Evolutionary conservation across 305 asterid species (phyloP), one percentile per base, ranked within the genome.

Genomic region (Plantago rigida): DNA sequence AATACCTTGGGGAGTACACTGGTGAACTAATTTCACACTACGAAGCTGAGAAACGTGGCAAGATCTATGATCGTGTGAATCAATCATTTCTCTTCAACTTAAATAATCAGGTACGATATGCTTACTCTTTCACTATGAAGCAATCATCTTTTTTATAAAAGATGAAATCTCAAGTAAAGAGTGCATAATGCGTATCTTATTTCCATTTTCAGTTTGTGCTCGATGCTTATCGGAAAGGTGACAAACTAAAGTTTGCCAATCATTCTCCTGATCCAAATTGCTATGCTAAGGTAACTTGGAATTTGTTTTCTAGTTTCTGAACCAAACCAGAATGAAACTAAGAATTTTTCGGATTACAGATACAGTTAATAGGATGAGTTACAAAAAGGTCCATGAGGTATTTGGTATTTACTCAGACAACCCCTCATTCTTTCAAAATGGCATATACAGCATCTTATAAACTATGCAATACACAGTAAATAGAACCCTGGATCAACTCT

Each of bases 1-100:
- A 85, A 73, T 93, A 85, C 78, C 95, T 93, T 47, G 99, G 99
- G 45, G 97, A 89, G 74, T 93, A 93, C 79, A 93, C 99, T 22
- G 97, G 97, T 51, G 99, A 93, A 80, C 71, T 89, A 42, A 87
- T 93, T 74, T 87, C 99, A 15, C 99, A 93, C 66, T 89, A 85
- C 22, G 99, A 93, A 77, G 99, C 99, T 73, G 99, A 89, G 77
- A 89, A 87, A 85, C 97, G 97, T 51, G 99, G 97, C 59, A 89
- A 89, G 85, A 87, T 89, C 62, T 93, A 93, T 64, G 99, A 93
- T 63, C 92, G 88, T 42, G 94, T 79, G 70, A 87, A 87, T 69
- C 89, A 93, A 22, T 93, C 97, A 1, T 93, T 89, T 77, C 95
- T 93, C 46, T 93, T 89, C 69, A 87, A 93, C 77, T 77, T 93